A percentile compares a stretch with the other conserved stretches of the same genome.
Conservation (phyloP, 23 red algal genomes). For the Gracilaria gracilis region DNA sequence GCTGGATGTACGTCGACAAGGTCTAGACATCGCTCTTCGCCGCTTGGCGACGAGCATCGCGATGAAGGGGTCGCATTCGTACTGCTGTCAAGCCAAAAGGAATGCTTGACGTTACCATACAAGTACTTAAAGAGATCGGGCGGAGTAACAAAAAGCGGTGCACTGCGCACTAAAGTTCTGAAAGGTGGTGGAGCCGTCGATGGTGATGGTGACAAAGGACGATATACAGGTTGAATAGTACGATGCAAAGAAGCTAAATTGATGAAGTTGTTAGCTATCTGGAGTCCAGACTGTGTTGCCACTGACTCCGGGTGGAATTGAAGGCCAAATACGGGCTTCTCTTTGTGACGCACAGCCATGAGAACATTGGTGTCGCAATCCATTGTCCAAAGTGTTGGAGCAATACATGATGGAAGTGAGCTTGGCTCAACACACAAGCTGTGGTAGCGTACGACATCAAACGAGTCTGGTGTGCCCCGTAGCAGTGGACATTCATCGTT, state of each 20-base stretch:
- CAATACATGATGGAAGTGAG: constrained; percentile 36
- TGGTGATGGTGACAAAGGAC: background rate
- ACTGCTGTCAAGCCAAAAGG: constrained; percentile 78
- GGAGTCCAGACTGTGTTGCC: constrained; percentile 57
- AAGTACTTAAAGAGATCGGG: constrained; percentile 52
- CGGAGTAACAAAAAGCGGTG: background rate
- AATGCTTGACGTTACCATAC: constrained; percentile 36
- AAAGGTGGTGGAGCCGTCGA: background rate
- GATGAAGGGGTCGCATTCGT: constrained; percentile 8
- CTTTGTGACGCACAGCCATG: constrained; percentile 87
- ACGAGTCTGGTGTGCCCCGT: constrained; percentile 48
- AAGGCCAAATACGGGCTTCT: constrained; percentile 84
- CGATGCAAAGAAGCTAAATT: constrained; percentile 4
- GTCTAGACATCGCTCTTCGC: background rate
- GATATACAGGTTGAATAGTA: background rate
- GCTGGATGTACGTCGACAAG: constrained; percentile 27
- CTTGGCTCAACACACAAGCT: constrained; percentile 54
- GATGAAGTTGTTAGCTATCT: constrained; percentile 80
- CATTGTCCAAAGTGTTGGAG: constrained; percentile 81
- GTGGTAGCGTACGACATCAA: constrained; percentile 92
- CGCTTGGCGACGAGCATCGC: constrained; percentile 32
- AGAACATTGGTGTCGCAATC: constrained; percentile 50
- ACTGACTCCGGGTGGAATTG: constrained; percentile 97
- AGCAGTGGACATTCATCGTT: constrained; percentile 70
- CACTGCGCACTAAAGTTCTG: constrained; percentile 18